Percentiles rank a stretch among this genome's conserved stretches.
Evolutionary conservation across 192 early-diverging fungal genomes (phyloP).

Genomic region (Rhizophagus sp.): DNA sequence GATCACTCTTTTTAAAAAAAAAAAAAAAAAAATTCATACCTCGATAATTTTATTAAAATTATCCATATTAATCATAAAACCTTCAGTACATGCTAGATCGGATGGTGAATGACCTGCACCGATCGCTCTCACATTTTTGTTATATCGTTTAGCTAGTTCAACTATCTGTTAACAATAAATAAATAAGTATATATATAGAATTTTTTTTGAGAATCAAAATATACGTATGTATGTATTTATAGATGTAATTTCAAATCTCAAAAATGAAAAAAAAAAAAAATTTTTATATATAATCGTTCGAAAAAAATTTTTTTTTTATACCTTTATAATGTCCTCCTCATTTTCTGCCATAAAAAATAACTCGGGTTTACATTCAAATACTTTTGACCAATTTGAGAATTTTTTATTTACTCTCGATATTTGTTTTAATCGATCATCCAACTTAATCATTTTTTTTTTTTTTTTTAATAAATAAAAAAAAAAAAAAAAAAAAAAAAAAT

Average conservation of each 20-base stretch:
- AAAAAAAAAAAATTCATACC: slow-evolving; percentile 29
- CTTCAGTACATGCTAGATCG: slow-evolving; percentile 66
- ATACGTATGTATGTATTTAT: not conserved
- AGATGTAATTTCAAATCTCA: not conserved
- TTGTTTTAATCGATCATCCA: slow-evolving; percentile 28
- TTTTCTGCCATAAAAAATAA: slow-evolving; percentile 60
- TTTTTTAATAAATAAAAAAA: too few species aligned
- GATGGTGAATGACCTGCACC: slow-evolving; percentile 78
- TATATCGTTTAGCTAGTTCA: slow-evolving; percentile 38
- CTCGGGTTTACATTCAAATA: slow-evolving; percentile 57
- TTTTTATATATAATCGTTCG: too few species aligned
- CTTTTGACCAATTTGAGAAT: slow-evolving; percentile 72
- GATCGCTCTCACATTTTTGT: slow-evolving; percentile 60
- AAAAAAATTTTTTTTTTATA: slow-evolving; percentile 38
- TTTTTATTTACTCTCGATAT: slow-evolving; percentile 27
- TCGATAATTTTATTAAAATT: slow-evolving; percentile 55
- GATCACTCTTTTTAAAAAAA: not conserved
- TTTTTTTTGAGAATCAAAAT: not conserved
- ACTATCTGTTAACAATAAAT: slow-evolving; percentile 44
- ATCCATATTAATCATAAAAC: slow-evolving; percentile 71
- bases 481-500: too few species aligned
- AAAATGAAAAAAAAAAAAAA: not conserved
- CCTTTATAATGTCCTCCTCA: slow-evolving; percentile 62
- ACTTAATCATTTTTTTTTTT: too few species aligned
- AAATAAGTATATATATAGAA: too few species aligned